Base-by-base conservation (phyloP, 2,329 filamentous ascomycete species). In the Aotearoamyces nothofagi region DNA sequence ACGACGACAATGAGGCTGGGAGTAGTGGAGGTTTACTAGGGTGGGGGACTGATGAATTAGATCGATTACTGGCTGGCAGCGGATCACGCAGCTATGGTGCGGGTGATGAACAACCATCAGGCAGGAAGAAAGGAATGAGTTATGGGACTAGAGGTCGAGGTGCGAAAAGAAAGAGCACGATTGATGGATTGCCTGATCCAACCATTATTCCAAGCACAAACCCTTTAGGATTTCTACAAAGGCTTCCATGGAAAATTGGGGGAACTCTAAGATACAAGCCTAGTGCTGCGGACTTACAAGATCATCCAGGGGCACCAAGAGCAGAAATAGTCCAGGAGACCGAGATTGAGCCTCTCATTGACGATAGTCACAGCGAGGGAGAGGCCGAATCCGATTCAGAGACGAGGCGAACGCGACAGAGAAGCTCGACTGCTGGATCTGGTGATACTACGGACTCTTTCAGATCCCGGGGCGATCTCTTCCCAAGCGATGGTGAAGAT, bases 191-290 rank as follows among this genome's bases (percentile, higher is more conserved):
- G 3, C 54, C 56, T 6, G 84, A 93, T 46, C 79, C 83, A 7
- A 92, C 82, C 4, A 72, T 93, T n/a, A 92, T 93, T 29, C 83
- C 84, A 1, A 82, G 78, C 44, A 86, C 81, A 4, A 81, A 79
- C 24, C 74, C 84, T 27, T 68, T 93, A 39, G 83, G 86, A 0
- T 94, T 94, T 44, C 54, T 93, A 22, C 78, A 80, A 40, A 67
- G 78, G 30, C 57, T 94, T 38, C 86, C 87, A 9, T 94, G 83
- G 63, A 82, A 78, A 45, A 61, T 92, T 46, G 83, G 84, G 19
- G 76, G 78, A 4, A 81, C 78, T 3, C 52, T 93, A 41, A 69
- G 81, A 46, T 96, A 96, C 51, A 82, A 83, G 49, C 87, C 87
- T 17, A 92, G 81, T 32, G 84, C 83, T 16, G 86, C 87, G 27